A percentile compares a stretch with the other conserved stretches of the same genome.
phyloP scores from a whole-genome alignment of 2,329 filamentous ascomycete genomes.

The Phaeosphaeriaceae sp. region DNA sequence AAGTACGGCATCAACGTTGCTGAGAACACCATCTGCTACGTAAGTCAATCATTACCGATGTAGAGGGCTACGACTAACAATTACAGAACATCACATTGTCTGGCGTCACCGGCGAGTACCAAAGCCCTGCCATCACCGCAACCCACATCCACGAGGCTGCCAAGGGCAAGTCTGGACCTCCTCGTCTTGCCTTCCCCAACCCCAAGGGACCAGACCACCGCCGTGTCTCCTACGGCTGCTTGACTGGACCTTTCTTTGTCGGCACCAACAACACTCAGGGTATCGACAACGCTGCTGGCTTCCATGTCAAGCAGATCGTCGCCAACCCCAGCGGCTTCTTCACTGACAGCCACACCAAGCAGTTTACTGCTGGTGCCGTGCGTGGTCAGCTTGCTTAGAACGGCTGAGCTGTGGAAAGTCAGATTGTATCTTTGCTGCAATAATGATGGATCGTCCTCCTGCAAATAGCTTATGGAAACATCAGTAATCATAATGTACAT shows the following conservation, averaged over 20 bases:
- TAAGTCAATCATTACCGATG: conserved; percentile 7
- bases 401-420: neutral
- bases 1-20: conserved; percentile 62
- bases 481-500: too few relatives aligned
- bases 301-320: conserved; percentile 61
- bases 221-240: conserved; percentile 32
- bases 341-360: conserved; percentile 61
- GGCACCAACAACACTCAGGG: conserved; percentile 45
- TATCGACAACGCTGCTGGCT: conserved; percentile 56
- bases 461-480: too few relatives aligned
- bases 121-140: conserved; percentile 60
- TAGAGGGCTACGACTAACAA: conserved; percentile 1
- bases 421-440: neutral
- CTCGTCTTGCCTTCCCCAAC: conserved; percentile 50
- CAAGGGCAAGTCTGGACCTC: conserved; percentile 58
- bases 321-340: conserved; percentile 61
- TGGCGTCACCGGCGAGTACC: conserved; percentile 59
- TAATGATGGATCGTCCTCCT: neutral
- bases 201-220: conserved; percentile 47
- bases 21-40: conserved; percentile 54
- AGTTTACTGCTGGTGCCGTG: conserved; percentile 60
- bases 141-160: conserved; percentile 64
- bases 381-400: conserved; percentile 54
- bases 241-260: conserved; percentile 38
- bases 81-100: conserved; percentile 59